A percentile compares a stretch with the other conserved stretches of the same genome.
Evolutionary conservation across 176 grass and related monocot genomes (phyloP).

Genomic region (Avena insularis): DNA sequence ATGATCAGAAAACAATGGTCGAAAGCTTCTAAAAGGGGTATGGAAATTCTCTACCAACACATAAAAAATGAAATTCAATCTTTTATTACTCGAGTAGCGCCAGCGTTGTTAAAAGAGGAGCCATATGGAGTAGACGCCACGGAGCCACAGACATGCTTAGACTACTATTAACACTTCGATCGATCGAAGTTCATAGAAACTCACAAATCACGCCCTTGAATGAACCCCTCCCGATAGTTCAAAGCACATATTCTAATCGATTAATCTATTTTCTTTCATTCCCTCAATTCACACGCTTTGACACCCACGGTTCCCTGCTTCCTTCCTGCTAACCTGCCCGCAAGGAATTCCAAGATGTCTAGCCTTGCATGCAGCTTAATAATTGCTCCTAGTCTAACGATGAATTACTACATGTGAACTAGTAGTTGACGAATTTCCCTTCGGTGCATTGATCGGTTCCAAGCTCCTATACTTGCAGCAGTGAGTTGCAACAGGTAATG

Average conservation of each 20-base stretch:
- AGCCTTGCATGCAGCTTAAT: conserved; percentile 34
- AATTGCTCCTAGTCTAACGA: not conserved
- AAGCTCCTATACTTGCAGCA: not conserved
- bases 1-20: no score
- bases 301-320: not conserved
- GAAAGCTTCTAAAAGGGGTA: no score
- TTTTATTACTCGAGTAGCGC: no score
- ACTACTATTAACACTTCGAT: not conserved
- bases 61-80: no score
- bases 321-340: conserved; percentile 6
- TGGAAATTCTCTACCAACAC: no score
- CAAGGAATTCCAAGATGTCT: conserved; percentile 28
- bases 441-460: not conserved
- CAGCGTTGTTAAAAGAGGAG: no score
- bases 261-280: no score
- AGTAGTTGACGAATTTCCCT: not conserved
- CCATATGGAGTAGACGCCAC: conserved; percentile 15
- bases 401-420: not conserved
- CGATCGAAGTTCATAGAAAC: conserved; percentile 5
- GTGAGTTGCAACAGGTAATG: not conserved
- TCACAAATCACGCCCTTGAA: conserved; percentile 16
- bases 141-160: not conserved
- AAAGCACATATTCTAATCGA: not conserved
- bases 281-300: conserved; percentile 33
- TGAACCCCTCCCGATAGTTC: conserved; percentile 23